These are phyloP conservation scores for Wickerhamomyces hampshirensis DNA, from an alignment of 805 yeast genomes.

Conservation along the genomic window DNA sequence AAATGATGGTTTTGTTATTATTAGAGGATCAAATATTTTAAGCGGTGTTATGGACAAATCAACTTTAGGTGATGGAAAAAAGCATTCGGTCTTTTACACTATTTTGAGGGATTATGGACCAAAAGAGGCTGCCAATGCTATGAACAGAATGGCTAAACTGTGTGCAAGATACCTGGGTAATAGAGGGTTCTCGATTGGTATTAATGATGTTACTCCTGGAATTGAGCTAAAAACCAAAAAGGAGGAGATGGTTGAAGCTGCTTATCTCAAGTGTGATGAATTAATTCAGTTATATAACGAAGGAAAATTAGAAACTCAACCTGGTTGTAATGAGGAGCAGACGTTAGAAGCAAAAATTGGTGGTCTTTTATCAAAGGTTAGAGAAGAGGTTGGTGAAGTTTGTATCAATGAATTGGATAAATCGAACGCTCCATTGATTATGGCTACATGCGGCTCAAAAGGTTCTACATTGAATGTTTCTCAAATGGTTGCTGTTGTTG, in stretches of 20 bases:
- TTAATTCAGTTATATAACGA: slow-evolving; percentile 70
- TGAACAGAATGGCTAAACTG: slow-evolving; percentile 99
- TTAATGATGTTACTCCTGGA: slow-evolving; percentile 95
- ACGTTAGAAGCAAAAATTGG: slow-evolving; percentile 97
- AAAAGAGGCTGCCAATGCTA: slow-evolving; percentile 88
- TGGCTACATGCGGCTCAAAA: slow-evolving; percentile 99
- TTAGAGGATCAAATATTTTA: slow-evolving; percentile 82
- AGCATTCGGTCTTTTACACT: slow-evolving; percentile 92
- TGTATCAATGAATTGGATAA: slow-evolving; percentile 89
- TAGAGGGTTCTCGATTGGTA: slow-evolving; percentile 96
- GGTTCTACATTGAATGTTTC: slow-evolving; percentile 98
- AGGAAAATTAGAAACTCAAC: slow-evolving; percentile 95
- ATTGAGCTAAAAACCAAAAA: slow-evolving; percentile 66
- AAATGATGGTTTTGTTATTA: slow-evolving; percentile 90
- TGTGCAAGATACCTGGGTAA: slow-evolving; percentile 95
- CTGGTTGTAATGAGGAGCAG: slow-evolving; percentile 98
- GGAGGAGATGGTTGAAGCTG: slow-evolving; percentile 84
- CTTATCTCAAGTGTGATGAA: slow-evolving; percentile 88
- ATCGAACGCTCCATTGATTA: slow-evolving; percentile 91
- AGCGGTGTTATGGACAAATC: slow-evolving; percentile 98
- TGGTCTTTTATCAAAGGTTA: slow-evolving; percentile 90
- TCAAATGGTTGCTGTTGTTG: slow-evolving; percentile 99
- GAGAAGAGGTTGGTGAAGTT: slow-evolving; percentile 98
- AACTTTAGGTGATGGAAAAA: slow-evolving; percentile 95
- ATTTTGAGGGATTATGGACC: slow-evolving; percentile 97